Evolutionary conservation across 257 asterid species (phyloP), one percentile per base, ranked within the genome.

Genomic region (Jaltomata sinuosa): DNA sequence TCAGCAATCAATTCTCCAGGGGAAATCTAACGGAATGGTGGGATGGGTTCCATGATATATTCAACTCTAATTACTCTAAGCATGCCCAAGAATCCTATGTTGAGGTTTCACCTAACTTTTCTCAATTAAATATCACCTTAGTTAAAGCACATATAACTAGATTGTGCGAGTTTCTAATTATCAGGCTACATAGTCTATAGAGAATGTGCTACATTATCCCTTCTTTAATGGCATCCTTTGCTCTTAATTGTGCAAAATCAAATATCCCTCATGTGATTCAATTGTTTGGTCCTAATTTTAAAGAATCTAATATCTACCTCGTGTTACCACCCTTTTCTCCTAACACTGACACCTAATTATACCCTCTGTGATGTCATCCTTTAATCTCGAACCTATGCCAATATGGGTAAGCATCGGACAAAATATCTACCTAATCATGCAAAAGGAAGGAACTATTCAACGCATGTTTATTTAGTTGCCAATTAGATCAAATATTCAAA

Each of bases 11-110:
- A 34, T 29, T 77, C 89, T 22, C 86, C 91, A 2, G 87, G 32
- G 93, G 92, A 55, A 89, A 88, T 81, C 86, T 93, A 55, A 12
- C 74, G 0, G 91, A 90, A 29, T 93, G 93, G 93, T 91, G 97
- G 94, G 78, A 87, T 55, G 8, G 85, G n/a, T 90, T 92, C 19
- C 89, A 91, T 91, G 93, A 92, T 6, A 7, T 82, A 15, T 87
- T 69, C 84, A 42, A n/a, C 79, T 50, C 67, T 47, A 16, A 21
- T n/a, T n/a, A n/a, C n/a, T n/a, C n/a, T n/a, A n/a, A n/a, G 52
- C 80, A 69, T 32, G 49, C 9, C 78, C 78, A 68, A 69, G 78
- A 45, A 62, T 49, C 59, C 81, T 9, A 52, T 42, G n/a, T 61
- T 65, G 29, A 84, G 85, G 85, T 87, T 15, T 34, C 15, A 31